A percentile compares a stretch with the other conserved stretches of the same genome.
Conservation (phyloP, 257 asterid species). For the Solanum paucissectum region DNA sequence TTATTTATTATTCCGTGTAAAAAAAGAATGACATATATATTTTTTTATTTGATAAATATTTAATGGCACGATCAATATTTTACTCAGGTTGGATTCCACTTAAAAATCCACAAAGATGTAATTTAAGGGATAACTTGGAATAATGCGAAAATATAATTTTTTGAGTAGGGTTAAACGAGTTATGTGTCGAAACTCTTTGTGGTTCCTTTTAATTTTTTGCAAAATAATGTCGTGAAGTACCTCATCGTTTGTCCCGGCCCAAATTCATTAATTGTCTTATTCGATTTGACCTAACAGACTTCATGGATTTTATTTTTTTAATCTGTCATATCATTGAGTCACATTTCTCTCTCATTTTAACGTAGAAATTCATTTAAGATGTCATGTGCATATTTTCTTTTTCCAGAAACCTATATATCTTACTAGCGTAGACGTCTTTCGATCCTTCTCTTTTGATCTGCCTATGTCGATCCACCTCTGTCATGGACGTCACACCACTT, state of each 20-base stretch:
- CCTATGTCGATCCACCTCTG: not conserved
- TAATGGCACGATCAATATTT: too few species aligned
- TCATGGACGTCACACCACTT: not conserved
- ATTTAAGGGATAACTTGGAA: not conserved
- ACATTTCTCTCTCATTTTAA: not conserved
- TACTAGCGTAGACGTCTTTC: not conserved
- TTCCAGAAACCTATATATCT: not conserved
- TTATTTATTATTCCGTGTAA: too few species aligned
- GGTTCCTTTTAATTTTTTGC: not conserved
- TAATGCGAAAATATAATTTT: not conserved
- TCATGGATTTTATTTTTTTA: not conserved
- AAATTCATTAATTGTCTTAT: not conserved
- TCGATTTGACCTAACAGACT: not conserved
- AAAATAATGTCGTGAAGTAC: not conserved
- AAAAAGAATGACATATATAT: too few species aligned
- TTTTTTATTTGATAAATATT: too few species aligned
- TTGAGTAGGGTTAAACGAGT: not conserved
- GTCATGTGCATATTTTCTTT: not conserved
- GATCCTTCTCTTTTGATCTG: not conserved
- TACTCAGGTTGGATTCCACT: too few species aligned
- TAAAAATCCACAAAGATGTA: not conserved
- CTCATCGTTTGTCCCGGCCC: not conserved
- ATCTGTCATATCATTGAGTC: not conserved
- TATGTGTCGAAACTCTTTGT: not conserved
- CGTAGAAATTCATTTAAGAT: not conserved